phyloP scores from a whole-genome alignment of 768 basidiomycete genomes.

The Megacollybia marginata region DNA sequence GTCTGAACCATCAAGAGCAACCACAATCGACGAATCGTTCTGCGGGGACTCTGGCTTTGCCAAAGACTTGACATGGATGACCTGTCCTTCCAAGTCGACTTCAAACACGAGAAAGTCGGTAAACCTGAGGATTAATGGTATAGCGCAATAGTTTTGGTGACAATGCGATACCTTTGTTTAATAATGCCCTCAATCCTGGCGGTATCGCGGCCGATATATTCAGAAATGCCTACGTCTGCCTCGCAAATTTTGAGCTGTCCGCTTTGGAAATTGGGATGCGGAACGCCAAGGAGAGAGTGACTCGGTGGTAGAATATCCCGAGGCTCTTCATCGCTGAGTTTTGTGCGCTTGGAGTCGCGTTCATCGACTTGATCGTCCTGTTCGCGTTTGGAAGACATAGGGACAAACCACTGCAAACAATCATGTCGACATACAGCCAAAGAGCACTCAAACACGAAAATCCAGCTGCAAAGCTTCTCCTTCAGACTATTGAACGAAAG shows the following conservation, averaged over 20 bases:
- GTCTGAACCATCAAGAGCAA: conserved; percentile 10
- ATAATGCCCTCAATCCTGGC: conserved; percentile 85
- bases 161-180: conserved; percentile 74
- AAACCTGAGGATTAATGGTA: conserved; percentile 48
- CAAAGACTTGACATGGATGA: conserved; percentile 76
- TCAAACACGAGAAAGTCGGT: conserved; percentile 96
- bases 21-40: conserved; percentile 21
- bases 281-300: conserved; percentile 57
- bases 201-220: conserved; percentile 68
- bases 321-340: conserved; percentile 22
- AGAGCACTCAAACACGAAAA: conserved; percentile 56
- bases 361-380: conserved; percentile 32
- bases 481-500: conserved; percentile 82
- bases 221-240: conserved; percentile 83
- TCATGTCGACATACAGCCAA: conserved; percentile 37
- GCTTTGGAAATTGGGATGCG: conserved; percentile 39
- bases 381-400: conserved; percentile 42
- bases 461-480: conserved; percentile 69
- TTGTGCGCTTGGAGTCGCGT: conserved; percentile 36
- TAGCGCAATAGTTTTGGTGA: not conserved
- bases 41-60: conserved; percentile 57
- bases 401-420: conserved; percentile 7
- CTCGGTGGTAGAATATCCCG: conserved; percentile 58
- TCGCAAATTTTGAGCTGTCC: conserved; percentile 61
- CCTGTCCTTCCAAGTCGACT: conserved; percentile 73